Evolutionary conservation across 169 alveolate genomes (phyloP).

Genomic region (Blepharisma undulans): DNA sequence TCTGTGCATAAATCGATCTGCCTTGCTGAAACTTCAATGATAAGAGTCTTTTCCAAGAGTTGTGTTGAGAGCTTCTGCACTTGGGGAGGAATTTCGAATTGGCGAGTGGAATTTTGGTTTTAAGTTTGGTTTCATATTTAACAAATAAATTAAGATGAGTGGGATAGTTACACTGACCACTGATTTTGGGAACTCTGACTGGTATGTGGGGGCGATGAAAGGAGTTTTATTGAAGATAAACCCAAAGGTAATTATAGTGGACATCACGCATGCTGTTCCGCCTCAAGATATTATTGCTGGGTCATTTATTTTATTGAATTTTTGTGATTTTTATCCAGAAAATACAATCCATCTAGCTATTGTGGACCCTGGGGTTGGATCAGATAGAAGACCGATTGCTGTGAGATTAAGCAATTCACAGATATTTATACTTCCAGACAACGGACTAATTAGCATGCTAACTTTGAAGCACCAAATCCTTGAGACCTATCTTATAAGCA

Average conservation of each 20-base stretch:
- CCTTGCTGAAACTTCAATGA: background rate
- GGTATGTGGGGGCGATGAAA: constrained; percentile 36
- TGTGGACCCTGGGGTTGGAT: constrained; percentile 38
- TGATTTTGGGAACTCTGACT: constrained; percentile 25
- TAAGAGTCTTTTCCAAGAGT: background rate
- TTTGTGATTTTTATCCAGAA: constrained; percentile 17
- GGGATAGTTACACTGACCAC: constrained; percentile 18
- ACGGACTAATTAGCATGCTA: constrained; percentile 1
- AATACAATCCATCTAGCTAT: background rate
- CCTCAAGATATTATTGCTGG: constrained; percentile 14
- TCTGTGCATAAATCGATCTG: background rate
- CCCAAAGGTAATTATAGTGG: constrained; percentile 2
- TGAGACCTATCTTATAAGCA: background rate
- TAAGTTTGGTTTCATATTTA: background rate
- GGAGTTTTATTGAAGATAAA: constrained; percentile 12
- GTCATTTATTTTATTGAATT: constrained; percentile 1
- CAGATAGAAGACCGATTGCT: background rate
- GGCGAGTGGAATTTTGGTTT: background rate
- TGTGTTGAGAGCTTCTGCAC: background rate
- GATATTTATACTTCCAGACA: constrained; percentile 20
- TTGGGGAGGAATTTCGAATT: background rate
- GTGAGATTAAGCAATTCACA: background rate
- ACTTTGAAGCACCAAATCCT: background rate
- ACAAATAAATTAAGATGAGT: background rate
- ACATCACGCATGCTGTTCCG: background rate